Base-by-base conservation (phyloP, 1,284 basidiomycete species). In the Ustilago cynodontis region DNA sequence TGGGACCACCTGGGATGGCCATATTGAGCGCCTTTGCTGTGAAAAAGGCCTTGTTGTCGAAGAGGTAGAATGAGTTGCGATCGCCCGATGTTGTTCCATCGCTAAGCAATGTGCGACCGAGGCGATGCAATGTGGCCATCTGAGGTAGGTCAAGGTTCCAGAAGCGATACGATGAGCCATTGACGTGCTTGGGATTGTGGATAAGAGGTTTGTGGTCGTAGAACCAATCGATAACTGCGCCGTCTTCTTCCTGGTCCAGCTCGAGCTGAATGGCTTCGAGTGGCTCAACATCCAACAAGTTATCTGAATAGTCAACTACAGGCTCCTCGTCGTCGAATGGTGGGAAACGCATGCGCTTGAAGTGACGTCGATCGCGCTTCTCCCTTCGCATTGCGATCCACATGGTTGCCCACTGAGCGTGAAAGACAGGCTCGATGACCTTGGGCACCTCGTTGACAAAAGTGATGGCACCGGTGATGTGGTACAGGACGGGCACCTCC, bases 271-370 rank as follows among this genome's bases (percentile, higher is more conserved):
- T 99, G 37, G 95, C 94, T 87, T 99, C 97, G 52, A 99, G 89
- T 33, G 97, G 97, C 71, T 99, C 97, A 16, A 98, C 95, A 82
- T 99, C 97, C 80, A 99, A 88, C 20, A 99, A 92, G 86, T 99
- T 99, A 89, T 99, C 97, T 66, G 81, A 79, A 51, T 86, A 85
- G 71, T 85, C 84, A n/a, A 84, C 78, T 13, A 97, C 81, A 41
- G 83, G 83, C 86, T 99, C 97, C 88, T 99, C 97, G 84, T 99
- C 97, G 83, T 99, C 97, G 84, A 99, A 99, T 0, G 97, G 97
- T 39, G 97, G 97, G 88, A 99, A 99, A n/a, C 97, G 92, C 95
- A 99, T 99, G 59, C 97, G 94, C 89, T 99, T 99, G 89, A 99
- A 99, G 87, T 99, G 97, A 60, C 97, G 90, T 85, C 97, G 93